Conservation (phyloP, 192 early-diverging fungal genomes). For the Umbelopsis sp. region DNA sequence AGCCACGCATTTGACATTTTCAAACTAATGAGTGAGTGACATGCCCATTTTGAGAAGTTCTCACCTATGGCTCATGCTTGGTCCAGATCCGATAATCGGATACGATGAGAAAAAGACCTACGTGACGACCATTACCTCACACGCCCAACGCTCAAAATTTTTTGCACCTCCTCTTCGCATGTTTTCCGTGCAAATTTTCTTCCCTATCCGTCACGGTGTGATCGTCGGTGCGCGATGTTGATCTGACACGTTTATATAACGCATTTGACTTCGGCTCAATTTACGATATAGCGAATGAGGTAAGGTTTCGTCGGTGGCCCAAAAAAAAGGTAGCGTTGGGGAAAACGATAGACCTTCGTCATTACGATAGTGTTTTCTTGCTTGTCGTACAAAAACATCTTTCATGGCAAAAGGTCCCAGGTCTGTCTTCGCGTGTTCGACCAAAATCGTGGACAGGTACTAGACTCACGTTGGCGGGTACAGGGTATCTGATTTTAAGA, state of each 20-base stretch:
- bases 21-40: neutral
- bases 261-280: too few relatives aligned
- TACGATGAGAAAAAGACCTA: neutral
- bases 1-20: neutral
- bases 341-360: neutral
- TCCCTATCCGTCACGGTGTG: neutral
- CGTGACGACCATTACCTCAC: neutral
- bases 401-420: neutral
- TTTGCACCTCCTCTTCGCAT: neutral
- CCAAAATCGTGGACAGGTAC: neutral
- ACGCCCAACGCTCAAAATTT: slow-evolving; percentile 5
- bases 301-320: too few relatives aligned
- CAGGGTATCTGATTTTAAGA: too few relatives aligned
- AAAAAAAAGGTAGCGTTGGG: too few relatives aligned
- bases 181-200: neutral
- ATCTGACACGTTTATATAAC: neutral
- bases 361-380: neutral
- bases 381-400: neutral
- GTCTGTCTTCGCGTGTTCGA: neutral
- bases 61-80: neutral
- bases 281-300: too few relatives aligned
- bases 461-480: neutral
- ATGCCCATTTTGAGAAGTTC: neutral
- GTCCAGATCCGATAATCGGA: slow-evolving; percentile 11
- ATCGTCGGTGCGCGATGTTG: neutral